Conservation (phyloP, 1,284 basidiomycete species). For the Ustilago esculenta region DNA sequence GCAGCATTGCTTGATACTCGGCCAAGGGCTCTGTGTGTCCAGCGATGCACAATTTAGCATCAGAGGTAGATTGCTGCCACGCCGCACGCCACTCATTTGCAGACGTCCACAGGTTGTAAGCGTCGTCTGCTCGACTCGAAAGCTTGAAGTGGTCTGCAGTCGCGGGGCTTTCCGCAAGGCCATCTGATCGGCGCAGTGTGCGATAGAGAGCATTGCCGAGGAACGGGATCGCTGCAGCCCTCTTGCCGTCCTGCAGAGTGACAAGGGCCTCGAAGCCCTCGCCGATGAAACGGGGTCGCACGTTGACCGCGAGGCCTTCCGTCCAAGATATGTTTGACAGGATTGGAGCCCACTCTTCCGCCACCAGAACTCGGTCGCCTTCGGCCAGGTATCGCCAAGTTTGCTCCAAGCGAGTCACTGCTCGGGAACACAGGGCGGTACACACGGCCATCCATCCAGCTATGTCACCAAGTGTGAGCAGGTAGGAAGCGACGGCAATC, state of each 20-base stretch:
- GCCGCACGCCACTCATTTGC: constrained; percentile 25
- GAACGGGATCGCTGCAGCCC: constrained; percentile 35
- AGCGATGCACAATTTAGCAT: constrained; percentile 4
- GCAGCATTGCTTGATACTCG: constrained; percentile 46
- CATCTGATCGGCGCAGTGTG: constrained; percentile 8
- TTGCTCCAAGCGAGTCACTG: constrained; percentile 57
- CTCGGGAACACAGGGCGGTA: constrained; percentile 62
- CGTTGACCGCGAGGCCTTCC: constrained; percentile 41
- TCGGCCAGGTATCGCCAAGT: constrained; percentile 61
- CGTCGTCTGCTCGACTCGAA: constrained; percentile 17
- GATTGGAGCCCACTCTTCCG: constrained; percentile 53
- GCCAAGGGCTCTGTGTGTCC: constrained; percentile 28
- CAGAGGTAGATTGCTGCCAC: constrained; percentile 20
- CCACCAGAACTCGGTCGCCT: constrained; percentile 51
- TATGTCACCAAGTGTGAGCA: constrained; percentile 51
- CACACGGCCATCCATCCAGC: constrained; percentile 62
- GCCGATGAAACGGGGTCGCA: constrained; percentile 34
- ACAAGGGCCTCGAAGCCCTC: constrained; percentile 19
- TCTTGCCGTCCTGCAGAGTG: constrained; percentile 11
- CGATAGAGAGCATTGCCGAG: constrained; percentile 48
- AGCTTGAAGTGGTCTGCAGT: constrained; percentile 4
- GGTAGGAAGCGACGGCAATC: constrained; percentile 59
- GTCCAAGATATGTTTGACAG: constrained; percentile 60
- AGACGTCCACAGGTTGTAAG: constrained; percentile 8
- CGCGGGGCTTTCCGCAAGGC: not conserved